Conservation (phyloP, 768 basidiomycete genomes). For the Lentinula raphanica region DNA sequence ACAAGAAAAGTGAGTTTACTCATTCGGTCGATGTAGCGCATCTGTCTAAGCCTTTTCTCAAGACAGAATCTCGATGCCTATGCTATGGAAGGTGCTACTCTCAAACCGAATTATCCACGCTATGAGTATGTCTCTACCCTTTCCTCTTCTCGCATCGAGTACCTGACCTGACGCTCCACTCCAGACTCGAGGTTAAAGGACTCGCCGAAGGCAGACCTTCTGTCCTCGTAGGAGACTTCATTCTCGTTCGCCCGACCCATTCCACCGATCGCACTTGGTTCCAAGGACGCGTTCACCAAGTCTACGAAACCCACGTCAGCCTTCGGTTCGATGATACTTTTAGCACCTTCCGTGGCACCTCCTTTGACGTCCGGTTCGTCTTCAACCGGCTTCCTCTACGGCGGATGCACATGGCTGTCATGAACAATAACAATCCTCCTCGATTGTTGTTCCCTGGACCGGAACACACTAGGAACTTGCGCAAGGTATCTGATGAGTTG, state of each 20-base stretch:
- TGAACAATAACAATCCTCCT: slow-evolving; percentile 29
- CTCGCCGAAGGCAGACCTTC: slow-evolving; percentile 55
- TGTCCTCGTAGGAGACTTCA: slow-evolving; percentile 48
- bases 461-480: slow-evolving; percentile 17
- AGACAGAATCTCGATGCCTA: slow-evolving; percentile 36
- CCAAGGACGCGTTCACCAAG: slow-evolving; percentile 45
- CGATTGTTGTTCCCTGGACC: slow-evolving; percentile 45
- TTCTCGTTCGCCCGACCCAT: slow-evolving; percentile 25
- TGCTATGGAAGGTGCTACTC: slow-evolving; percentile 28
- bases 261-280: slow-evolving; percentile 26
- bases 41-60: slow-evolving; percentile 15
- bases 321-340: slow-evolving; percentile 45
- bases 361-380: slow-evolving; percentile 51
- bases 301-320: slow-evolving; percentile 35
- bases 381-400: slow-evolving; percentile 49
- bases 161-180: neutral
- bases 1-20: slow-evolving; percentile 36
- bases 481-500: slow-evolving; percentile 15
- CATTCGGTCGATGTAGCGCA: neutral
- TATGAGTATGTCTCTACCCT: slow-evolving; percentile 38
- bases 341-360: slow-evolving; percentile 30
- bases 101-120: slow-evolving; percentile 30
- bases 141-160: neutral
- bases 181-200: slow-evolving; percentile 49
- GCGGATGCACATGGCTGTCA: slow-evolving; percentile 51